Evolutionary conservation across 768 basidiomycete species (phyloP).

Genomic region (Collybia mongolica): DNA sequence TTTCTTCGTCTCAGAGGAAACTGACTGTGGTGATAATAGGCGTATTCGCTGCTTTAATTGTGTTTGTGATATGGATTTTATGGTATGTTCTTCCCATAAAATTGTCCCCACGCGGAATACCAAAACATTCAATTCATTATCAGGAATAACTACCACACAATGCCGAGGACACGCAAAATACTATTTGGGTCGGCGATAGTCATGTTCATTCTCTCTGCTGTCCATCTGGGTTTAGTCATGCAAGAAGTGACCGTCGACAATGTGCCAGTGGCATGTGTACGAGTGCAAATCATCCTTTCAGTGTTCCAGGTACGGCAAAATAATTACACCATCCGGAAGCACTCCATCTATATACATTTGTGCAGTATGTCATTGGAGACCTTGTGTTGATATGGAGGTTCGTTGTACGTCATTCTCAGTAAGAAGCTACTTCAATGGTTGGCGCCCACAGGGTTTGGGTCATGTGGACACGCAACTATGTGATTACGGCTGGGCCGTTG

Average conservation of each 20-base stretch:
- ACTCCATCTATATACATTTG: too few relatives aligned
- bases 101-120: neutral
- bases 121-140: neutral
- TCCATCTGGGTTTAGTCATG: constrained; percentile 3
- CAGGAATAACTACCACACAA: neutral
- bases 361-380: constrained; percentile 12
- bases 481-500: neutral
- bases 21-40: neutral
- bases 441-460: too few relatives aligned
- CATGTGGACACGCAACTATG: neutral
- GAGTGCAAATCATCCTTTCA: constrained; percentile 1
- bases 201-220: neutral
- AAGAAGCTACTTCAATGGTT: too few relatives aligned
- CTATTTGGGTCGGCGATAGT: neutral
- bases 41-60: neutral
- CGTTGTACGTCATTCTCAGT: too few relatives aligned
- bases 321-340: neutral
- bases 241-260: neutral
- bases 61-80: neutral
- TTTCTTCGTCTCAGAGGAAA: too few relatives aligned
- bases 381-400: constrained; percentile 14
- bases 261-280: neutral
- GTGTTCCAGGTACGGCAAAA: neutral
- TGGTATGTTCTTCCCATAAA: neutral
- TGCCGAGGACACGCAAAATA: neutral